Conservation (phyloP, 331 rosid genomes). For the Rosa hybrid region DNA sequence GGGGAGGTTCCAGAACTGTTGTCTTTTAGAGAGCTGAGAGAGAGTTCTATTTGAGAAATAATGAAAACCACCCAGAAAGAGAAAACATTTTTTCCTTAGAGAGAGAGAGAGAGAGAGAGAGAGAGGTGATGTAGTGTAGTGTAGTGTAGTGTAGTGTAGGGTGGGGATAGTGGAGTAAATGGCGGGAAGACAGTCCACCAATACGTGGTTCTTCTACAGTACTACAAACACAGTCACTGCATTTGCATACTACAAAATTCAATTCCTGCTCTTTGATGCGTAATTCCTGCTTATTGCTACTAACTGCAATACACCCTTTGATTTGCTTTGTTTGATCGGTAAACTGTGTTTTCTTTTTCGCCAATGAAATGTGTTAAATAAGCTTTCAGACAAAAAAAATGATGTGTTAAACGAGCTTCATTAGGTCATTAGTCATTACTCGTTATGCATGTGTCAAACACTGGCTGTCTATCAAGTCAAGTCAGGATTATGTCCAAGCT, state of each 20-base stretch:
- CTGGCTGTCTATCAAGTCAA: background rate
- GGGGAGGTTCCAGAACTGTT: constrained; percentile 31
- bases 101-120: constrained; percentile 7
- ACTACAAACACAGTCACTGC: background rate
- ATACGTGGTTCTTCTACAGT: constrained; percentile 23
- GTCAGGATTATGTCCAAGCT: background rate
- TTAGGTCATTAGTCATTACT: background rate
- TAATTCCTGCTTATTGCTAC: background rate
- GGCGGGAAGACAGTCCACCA: constrained; percentile 57
- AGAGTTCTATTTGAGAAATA: background rate
- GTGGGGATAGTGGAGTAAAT: constrained; percentile 42
- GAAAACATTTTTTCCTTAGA: background rate
- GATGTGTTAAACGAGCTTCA: background rate
- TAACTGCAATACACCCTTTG: background rate
- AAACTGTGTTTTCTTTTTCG: background rate
- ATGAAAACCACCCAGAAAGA: background rate
- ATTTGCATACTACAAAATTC: background rate
- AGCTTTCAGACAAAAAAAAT: background rate
- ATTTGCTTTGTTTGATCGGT: background rate
- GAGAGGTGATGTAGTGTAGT: background rate
- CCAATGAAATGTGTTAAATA: background rate
- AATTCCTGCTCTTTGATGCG: background rate
- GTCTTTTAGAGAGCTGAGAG: constrained; percentile 24
- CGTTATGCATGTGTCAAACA: background rate
- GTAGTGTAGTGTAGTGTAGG: constrained; percentile 13